phyloP scores from a whole-genome alignment of 495 filamentous ascomycete genomes.

The Ascodesmis nigricans region DNA sequence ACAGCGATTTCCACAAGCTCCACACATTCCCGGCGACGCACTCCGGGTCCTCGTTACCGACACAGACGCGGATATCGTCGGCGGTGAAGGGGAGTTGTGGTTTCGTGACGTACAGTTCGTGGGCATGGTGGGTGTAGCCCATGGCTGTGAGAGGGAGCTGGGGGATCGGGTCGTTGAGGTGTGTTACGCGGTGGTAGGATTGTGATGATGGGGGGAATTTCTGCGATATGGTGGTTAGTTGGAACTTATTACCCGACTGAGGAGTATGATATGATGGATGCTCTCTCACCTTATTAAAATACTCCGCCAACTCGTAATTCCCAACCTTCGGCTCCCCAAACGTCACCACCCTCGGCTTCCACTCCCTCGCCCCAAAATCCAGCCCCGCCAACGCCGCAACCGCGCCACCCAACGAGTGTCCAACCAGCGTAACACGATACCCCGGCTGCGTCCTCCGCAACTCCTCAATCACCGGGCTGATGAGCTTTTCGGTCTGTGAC shows the following conservation, averaged over 20 bases:
- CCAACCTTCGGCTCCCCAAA: slow-evolving; percentile 82
- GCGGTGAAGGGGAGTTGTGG: slow-evolving; percentile 38
- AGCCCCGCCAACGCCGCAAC: slow-evolving; percentile 71
- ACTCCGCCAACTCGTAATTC: slow-evolving; percentile 46
- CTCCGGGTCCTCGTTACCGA: slow-evolving; percentile 41
- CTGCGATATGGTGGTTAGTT: slow-evolving; percentile 9
- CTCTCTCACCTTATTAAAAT: slow-evolving; percentile 7
- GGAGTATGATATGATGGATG: too few species aligned
- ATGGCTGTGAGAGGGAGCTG: slow-evolving; percentile 65
- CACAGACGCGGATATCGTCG: slow-evolving; percentile 47
- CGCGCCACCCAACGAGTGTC: slow-evolving; percentile 82
- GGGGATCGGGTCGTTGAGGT: slow-evolving; percentile 70
- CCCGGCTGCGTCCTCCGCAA: slow-evolving; percentile 38
- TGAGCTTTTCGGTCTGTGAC: slow-evolving; percentile 22
- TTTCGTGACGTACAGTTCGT: slow-evolving; percentile 69
- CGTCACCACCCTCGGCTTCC: slow-evolving; percentile 57
- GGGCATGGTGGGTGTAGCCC: slow-evolving; percentile 67
- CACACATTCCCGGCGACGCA: slow-evolving; percentile 49
- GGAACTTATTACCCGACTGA: slow-evolving; percentile 5
- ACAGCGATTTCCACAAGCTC: slow-evolving; percentile 52
- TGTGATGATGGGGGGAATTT: slow-evolving; percentile 14
- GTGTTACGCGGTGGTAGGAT: slow-evolving; percentile 60
- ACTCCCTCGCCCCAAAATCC: slow-evolving; percentile 46
- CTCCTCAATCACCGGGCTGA: slow-evolving; percentile 15
- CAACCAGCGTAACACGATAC: slow-evolving; percentile 56